Evolutionary conservation across 257 asterid species (phyloP).

Genomic region (Nyctanthes arbortristis): DNA sequence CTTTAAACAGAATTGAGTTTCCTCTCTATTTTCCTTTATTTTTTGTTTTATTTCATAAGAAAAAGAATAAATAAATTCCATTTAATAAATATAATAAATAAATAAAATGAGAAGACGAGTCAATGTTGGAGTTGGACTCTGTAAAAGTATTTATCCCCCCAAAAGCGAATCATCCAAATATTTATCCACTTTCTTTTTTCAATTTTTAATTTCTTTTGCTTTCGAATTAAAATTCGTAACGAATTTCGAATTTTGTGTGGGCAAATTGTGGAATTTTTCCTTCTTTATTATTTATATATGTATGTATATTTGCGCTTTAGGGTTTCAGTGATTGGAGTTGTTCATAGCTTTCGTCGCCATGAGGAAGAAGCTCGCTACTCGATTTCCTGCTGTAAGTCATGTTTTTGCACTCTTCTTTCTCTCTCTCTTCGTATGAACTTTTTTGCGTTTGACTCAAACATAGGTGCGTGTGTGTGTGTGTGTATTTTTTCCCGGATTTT

Average conservation of each 20-base stretch:
- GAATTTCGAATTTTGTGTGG: conserved; percentile 31
- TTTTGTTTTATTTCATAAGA: too few species aligned
- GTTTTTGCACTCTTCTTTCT: neutral
- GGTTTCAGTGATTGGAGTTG: conserved; percentile 34
- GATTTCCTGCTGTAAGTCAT: conserved; percentile 74
- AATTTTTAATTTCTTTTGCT: neutral
- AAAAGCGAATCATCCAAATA: conserved; percentile 22
- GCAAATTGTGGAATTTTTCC: conserved; percentile 26
- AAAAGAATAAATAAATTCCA: too few species aligned
- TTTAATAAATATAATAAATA: too few species aligned
- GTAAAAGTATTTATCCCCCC: conserved; percentile 16
- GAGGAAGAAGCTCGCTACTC: conserved; percentile 79
- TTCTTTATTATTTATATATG: conserved; percentile 15
- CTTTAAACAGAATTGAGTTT: too few species aligned
- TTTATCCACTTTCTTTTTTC: neutral
- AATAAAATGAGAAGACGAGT: too few species aligned
- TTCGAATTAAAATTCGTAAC: conserved; percentile 21
- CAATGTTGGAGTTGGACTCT: neutral
- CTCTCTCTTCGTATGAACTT: neutral
- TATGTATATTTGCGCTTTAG: conserved; percentile 9
- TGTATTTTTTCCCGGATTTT: neutral
- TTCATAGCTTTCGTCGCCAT: conserved; percentile 37
- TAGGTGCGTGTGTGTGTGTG: neutral
- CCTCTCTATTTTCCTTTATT: too few species aligned
- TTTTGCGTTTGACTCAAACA: neutral